Percentiles rank a stretch among this genome's conserved stretches.
Conservation (phyloP, 345 rosid species). For the Leavenworthia alabamica region DNA sequence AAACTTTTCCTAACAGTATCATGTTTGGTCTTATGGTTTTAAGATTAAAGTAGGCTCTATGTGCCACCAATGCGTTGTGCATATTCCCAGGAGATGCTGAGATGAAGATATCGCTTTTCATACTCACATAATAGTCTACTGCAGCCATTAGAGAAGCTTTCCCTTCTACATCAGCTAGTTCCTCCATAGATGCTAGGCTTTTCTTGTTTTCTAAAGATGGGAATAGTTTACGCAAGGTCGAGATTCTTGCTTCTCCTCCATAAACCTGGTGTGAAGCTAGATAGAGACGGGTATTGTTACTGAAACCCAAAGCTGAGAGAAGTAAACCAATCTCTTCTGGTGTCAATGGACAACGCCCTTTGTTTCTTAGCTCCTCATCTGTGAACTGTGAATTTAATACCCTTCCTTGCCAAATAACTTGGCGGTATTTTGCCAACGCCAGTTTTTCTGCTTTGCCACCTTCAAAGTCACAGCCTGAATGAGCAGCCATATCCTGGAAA, state of each 20-base stretch:
- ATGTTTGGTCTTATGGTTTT: constrained; percentile 93
- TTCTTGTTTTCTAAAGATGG: constrained; percentile 85
- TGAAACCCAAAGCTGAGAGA: constrained; percentile 82
- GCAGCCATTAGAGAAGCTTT: constrained; percentile 88
- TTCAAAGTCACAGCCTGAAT: constrained; percentile 94
- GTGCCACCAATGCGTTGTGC: constrained; percentile 93
- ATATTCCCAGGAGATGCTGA: constrained; percentile 98
- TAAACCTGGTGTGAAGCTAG: constrained; percentile 97
- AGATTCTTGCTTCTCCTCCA: constrained; percentile 87
- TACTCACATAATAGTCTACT: constrained; percentile 84
- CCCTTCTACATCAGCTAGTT: constrained; percentile 54
- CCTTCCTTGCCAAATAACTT: constrained; percentile 90
- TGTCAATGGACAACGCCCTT: constrained; percentile 97
- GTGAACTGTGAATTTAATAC: constrained; percentile 82
- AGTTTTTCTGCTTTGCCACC: constrained; percentile 93
- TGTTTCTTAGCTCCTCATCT: constrained; percentile 67
- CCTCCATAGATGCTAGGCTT: constrained; percentile 67
- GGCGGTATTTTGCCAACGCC: constrained; percentile 84
- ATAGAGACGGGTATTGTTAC: constrained; percentile 72
- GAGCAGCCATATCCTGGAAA: constrained; percentile 93
- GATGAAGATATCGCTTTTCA: constrained; percentile 87
- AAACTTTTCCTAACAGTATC: constrained; percentile 66
- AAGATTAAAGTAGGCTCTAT: constrained; percentile 64
- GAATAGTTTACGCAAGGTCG: constrained; percentile 58
- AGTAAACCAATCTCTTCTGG: constrained; percentile 93